Base-by-base conservation (phyloP, 2,329 filamentous ascomycete genomes). In the Claviceps pazoutovae region DNA sequence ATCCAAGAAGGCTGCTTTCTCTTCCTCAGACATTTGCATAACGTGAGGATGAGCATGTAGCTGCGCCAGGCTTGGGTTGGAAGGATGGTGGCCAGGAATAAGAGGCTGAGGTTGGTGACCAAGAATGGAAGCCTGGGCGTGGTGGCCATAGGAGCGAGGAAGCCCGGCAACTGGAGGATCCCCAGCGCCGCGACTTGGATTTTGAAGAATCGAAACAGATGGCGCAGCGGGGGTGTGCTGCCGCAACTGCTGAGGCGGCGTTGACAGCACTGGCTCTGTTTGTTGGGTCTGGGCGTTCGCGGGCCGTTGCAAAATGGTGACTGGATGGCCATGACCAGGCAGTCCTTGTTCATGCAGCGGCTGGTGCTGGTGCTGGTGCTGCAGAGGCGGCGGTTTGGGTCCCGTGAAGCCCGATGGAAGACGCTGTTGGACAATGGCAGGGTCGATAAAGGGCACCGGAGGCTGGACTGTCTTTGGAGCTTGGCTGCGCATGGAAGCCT, bases 401-500 rank as follows among this genome's bases (percentile, higher is more conserved):
- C 51, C 56, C 37, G 55, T 53, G 37, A 61, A 56, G 59, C 58
- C 60, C 9, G 62, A 48, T 48, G 57, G 55, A 1, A 55, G 45
- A 13, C 48, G 54, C 21, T 64, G 64, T 38, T 61, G 57, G 49
- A 63, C 62, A 6, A 59, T 45, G 55, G 59, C 39, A 54, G 64
- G 59, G 37, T 70, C 60, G 17, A 65, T 63, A 39, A 66, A 61
- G 17, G 67, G 57, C 7, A 67, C 63, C 52, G 69, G 62, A 17
- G 56, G 14, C 34, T 57, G 64, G 11, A 69, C 60, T 11, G 72
- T 69, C 55, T 75, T 75, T 60, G 79, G 77, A 36, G 79, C 70
- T 58, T 90, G 84, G 37, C 79, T 75, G 54, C 86, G 81, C 84
- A 98, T 90, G 57, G 88, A 83, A 51, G 91, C 91, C 70, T 98